These are phyloP conservation scores for Juglanconis oblonga DNA, from an alignment of 2,329 filamentous ascomycete genomes.

Conservation along the genomic window DNA sequence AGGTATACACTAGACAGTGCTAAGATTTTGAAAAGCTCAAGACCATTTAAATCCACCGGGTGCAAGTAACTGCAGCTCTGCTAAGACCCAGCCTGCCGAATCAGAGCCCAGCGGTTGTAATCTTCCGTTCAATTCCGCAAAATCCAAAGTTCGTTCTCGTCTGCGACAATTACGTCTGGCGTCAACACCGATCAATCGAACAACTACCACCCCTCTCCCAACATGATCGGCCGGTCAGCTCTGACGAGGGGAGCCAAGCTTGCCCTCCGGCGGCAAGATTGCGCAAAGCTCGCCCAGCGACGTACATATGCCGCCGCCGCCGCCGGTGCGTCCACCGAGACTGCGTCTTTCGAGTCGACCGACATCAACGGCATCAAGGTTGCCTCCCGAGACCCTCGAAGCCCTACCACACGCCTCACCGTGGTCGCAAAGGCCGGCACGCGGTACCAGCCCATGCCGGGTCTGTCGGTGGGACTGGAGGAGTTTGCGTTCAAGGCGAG, in stretches of 20 bases:
- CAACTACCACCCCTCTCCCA: constrained; percentile 49
- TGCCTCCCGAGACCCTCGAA: constrained; percentile 83
- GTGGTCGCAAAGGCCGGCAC: constrained; percentile 93
- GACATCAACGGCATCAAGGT: constrained; percentile 88
- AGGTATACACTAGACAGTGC: too few species aligned
- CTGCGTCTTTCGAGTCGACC: constrained; percentile 83
- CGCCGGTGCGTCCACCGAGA: constrained; percentile 55
- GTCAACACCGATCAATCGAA: constrained; percentile 48
- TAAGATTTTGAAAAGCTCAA: too few species aligned
- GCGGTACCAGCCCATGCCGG: constrained; percentile 85
- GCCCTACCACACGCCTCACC: constrained; percentile 86
- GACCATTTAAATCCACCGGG: background rate
- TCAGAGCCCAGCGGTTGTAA: constrained; percentile 16
- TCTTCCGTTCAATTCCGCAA: constrained; percentile 15
- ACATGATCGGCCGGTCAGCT: constrained; percentile 61
- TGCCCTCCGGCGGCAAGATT: constrained; percentile 55
- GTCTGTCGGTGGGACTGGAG: constrained; percentile 84
- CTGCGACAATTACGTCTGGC: constrained; percentile 20
- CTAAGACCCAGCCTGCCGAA: constrained; percentile 6
- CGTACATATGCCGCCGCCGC: constrained; percentile 52
- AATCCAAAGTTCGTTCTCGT: constrained; percentile 26
- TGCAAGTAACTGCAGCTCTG: constrained; percentile 3
- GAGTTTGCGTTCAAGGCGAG: constrained; percentile 95
- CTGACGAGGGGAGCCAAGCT: constrained; percentile 58
- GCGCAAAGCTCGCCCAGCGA: constrained; percentile 50